Base-by-base conservation (phyloP, 2,329 filamentous ascomycete species). In the Exophiala calicioides region DNA sequence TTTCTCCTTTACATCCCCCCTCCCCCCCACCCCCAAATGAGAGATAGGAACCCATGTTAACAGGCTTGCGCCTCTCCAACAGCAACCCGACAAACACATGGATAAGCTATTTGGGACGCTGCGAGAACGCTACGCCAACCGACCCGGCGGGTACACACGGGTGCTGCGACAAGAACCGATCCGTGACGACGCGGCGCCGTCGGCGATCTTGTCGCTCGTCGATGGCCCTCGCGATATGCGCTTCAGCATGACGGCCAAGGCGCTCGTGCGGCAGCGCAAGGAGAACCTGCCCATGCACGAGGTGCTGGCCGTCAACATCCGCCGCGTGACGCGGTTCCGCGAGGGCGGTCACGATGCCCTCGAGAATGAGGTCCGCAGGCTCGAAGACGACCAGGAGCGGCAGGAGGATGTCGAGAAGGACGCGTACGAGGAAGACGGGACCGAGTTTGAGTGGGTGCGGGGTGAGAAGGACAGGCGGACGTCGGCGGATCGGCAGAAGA, bases 151-250 rank as follows among this genome's bases (percentile, higher is more conserved):
- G 45, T 98, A 97, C 77, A 98, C 93, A 13, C 88, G 93, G 32
- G 88, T 98, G 8, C 81, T 96, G 36, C 88, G 90, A 58, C 90
- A 94, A 56, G 91, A 97, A 70, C 87, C 93, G 47, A 80, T 86
- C 61, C 89, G 91, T 68, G 79, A 80, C 62, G 91, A 97, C 68
- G 89, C 96, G 72, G 91, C 88, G 6, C 81, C 84, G 55, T 90
- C 86, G 24, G 91, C 93, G 16, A 90, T 98, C 55, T 83, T 98
- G 36, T 90, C 97, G 71, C 80, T 98, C 23, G 90, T 98, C 52
- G 93, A 98, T 69, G 90, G 91, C 26, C 89, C 90, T 24, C 86
- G 85, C 66, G 93, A 98, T 69, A 88, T 95, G 75, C 86, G 90
- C 24, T 96, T 96, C 71, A 88, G 89, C 61, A 84, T 97, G 80